Percentiles rank a stretch among this genome's conserved stretches.
phyloP scores from a whole-genome alignment of 2,329 filamentous ascomycete genomes.

The Hypomyces rosellus region DNA sequence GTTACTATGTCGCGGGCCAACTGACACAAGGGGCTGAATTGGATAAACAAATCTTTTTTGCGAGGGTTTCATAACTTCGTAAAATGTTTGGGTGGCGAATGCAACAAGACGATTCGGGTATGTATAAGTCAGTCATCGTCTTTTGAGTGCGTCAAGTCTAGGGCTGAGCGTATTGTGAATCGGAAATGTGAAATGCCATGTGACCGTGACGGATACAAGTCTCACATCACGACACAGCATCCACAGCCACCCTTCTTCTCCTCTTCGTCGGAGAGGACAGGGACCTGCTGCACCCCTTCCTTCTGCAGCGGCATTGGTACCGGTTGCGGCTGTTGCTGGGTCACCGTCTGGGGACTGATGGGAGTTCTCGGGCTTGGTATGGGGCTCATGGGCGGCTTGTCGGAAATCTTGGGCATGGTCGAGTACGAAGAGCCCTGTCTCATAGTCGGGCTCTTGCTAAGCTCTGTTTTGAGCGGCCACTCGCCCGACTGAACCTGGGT shows the following conservation, averaged over 20 bases:
- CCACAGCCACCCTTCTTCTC: constrained; percentile 40
- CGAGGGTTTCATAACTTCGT: constrained; percentile 10
- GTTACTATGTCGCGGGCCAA: constrained; percentile 3
- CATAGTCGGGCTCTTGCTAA: constrained; percentile 40
- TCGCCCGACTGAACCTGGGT: constrained; percentile 35
- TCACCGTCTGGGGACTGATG: constrained; percentile 27
- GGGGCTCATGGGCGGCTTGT: constrained; percentile 26
- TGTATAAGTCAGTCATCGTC: not conserved
- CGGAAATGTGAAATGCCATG: not conserved
- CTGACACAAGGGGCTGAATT: constrained; percentile 9
- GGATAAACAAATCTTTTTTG: constrained; percentile 1
- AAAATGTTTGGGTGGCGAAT: not conserved
- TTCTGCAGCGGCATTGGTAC: not conserved
- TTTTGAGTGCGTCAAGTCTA: constrained; percentile 1
- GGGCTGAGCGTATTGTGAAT: not conserved
- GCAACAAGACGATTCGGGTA: no score
- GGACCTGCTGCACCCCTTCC: constrained; percentile 12
- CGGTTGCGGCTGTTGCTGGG: constrained; percentile 17
- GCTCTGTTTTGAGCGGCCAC: constrained; percentile 49
- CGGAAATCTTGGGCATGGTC: constrained; percentile 54
- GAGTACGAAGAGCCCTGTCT: constrained; percentile 48
- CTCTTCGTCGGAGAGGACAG: constrained; percentile 24
- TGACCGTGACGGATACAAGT: not conserved
- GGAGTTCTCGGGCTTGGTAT: constrained; percentile 43
- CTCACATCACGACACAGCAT: constrained; percentile 47